Evolutionary conservation across 2,329 filamentous ascomycete genomes (phyloP), one percentile per base, ranked within the genome.

Genomic region (Fusarium coicis): DNA sequence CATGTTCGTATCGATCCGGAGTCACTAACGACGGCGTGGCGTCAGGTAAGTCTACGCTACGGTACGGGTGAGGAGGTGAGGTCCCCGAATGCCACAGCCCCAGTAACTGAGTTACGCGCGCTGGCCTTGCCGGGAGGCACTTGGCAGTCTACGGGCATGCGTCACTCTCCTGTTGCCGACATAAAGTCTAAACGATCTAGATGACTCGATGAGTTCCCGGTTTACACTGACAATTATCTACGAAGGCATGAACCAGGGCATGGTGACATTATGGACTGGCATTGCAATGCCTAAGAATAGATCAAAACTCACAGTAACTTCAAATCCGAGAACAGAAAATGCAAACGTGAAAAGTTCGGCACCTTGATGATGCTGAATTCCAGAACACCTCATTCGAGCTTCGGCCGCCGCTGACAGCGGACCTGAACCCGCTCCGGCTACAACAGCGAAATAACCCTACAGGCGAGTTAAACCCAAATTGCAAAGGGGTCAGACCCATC

Each of bases 281-380:
- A 34, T 50, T 32, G 3, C 4, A 10, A 30, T 5, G 10, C 30
- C 10, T 2, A 7, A 19, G 10, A 10, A 34, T 21, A 46, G 18
- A 10, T 7, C 5, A 4, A 28, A 19, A 3, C 16, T 6, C 47
- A 34, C 4, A 11, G 9, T 6, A 19, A 34, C 8, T 19, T 23
- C 5, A 16, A 7, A 39, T 9, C 2, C 4, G 4, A 10, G 50
- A 18, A 28, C 2, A 4, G 10, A 39, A 15, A 2, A 10, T 28
- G 10, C 4, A 16, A n/a, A 11, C 15, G 23, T 7, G 4, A 5
- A 16, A 18, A 30, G 3, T 30, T 16, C 0, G 7, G n/a, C 12
- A 46, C 2, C 30, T 7, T 4, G n/a, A n/a, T 15, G 4, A 36
- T 18, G 21, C 11, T 49, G 7, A 6, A 19, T 47, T 57, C 19